These are phyloP conservation scores for Chrysosphaeria jannelii DNA, from an alignment of 2,329 filamentous ascomycete genomes.

Conservation along the genomic window DNA sequence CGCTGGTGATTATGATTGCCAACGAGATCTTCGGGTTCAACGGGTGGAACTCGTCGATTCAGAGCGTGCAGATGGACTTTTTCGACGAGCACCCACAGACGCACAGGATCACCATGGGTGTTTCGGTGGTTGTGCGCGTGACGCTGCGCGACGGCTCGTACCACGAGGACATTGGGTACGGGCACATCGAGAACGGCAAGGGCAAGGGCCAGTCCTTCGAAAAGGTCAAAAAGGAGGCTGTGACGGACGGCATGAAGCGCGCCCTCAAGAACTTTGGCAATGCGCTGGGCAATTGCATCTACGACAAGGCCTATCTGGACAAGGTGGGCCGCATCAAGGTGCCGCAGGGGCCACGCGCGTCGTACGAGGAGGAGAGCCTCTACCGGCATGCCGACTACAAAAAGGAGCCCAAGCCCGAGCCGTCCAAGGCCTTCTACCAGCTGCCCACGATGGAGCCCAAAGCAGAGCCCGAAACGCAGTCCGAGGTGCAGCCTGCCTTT, in stretches of 20 bases:
- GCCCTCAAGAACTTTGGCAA: conserved; percentile 82
- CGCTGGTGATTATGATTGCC: conserved; percentile 84
- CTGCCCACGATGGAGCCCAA: neutral
- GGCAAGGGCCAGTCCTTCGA: conserved; percentile 90
- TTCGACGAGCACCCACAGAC: conserved; percentile 62
- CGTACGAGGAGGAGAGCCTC: conserved; percentile 50
- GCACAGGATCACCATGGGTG: conserved; percentile 50
- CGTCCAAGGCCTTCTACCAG: neutral
- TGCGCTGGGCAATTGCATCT: conserved; percentile 90
- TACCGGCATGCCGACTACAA: conserved; percentile 51
- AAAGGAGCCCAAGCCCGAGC: conserved; percentile 6
- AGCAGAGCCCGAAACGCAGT: too few relatives aligned
- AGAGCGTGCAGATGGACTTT: conserved; percentile 84
- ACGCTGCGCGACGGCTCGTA: conserved; percentile 83
- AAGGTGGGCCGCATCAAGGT: conserved; percentile 80
- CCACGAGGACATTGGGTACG: conserved; percentile 93
- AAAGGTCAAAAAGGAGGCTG: conserved; percentile 95
- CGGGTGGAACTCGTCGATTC: conserved; percentile 89
- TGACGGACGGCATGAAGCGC: conserved; percentile 77
- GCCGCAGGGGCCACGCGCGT: conserved; percentile 22
- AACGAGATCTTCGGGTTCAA: conserved; percentile 95
- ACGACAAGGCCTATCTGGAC: conserved; percentile 78
- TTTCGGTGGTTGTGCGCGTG: conserved; percentile 75
- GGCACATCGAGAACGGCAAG: conserved; percentile 85
- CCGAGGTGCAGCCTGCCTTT: too few relatives aligned